These are phyloP conservation scores for Boletus semigastroideus DNA, from an alignment of 1,284 basidiomycete species.

Conservation along the genomic window DNA sequence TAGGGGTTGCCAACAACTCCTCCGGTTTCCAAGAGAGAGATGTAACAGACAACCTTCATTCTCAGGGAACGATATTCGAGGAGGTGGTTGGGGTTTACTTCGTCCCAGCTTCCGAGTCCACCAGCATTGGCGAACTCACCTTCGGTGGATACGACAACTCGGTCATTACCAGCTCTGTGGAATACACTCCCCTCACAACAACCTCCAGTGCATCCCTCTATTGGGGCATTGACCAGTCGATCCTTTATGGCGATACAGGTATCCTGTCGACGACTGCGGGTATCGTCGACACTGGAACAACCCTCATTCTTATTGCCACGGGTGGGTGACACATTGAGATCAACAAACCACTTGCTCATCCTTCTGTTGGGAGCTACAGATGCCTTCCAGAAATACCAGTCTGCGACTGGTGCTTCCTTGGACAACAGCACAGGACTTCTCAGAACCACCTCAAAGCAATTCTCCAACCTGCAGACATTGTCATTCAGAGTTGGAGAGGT, in stretches of 20 bases:
- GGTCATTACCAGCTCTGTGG: slow-evolving; percentile 45
- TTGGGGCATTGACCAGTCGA: slow-evolving; percentile 55
- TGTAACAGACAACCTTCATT: slow-evolving; percentile 43
- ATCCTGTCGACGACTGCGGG: slow-evolving; percentile 39
- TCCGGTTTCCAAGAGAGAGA: no score
- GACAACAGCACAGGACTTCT: slow-evolving; percentile 46
- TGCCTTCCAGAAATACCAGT: slow-evolving; percentile 50
- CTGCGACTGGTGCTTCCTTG: slow-evolving; percentile 47
- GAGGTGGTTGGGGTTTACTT: slow-evolving; percentile 53
- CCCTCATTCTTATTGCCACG: slow-evolving; percentile 40
- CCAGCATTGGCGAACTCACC: slow-evolving; percentile 43
- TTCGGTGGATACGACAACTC: slow-evolving; percentile 49
- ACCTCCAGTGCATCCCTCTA: slow-evolving; percentile 44
- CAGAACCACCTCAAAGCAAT: slow-evolving; percentile 37
- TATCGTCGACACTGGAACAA: slow-evolving; percentile 42
- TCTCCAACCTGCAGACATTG: not conserved
- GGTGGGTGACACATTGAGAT: slow-evolving; percentile 22
- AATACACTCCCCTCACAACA: slow-evolving; percentile 49
- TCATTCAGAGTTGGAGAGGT: slow-evolving; percentile 34
- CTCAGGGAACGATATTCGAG: slow-evolving; percentile 42
- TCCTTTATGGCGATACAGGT: slow-evolving; percentile 42
- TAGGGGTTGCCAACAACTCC: slow-evolving; percentile 48
- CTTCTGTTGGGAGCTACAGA: slow-evolving; percentile 28
- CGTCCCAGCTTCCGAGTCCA: slow-evolving; percentile 35
- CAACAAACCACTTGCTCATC: not conserved